Evolutionary conservation across 2,329 filamentous ascomycete species (phyloP).

Genomic region (Sporothrix dimorphospora): DNA sequence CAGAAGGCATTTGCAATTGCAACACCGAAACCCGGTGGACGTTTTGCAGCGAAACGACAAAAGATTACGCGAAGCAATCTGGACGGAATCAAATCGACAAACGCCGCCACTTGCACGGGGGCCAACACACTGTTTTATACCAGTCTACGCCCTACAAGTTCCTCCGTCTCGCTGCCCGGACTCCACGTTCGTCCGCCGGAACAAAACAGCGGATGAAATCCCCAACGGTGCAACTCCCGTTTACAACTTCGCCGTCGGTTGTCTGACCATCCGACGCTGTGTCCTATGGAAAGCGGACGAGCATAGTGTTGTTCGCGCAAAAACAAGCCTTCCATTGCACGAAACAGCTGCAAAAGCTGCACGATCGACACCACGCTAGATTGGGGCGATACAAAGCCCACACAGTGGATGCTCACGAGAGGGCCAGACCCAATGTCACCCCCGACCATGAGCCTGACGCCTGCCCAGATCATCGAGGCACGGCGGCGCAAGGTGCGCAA

Average conservation of each 20-base stretch:
- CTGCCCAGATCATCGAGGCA: conserved; percentile 34
- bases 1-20: not conserved
- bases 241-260: not conserved
- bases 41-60: not conserved
- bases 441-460: conserved; percentile 23
- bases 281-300: not conserved
- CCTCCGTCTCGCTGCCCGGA: not conserved
- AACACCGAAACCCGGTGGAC: too few species aligned
- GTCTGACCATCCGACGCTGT: not conserved
- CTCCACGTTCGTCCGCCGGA: not conserved
- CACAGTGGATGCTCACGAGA: too few species aligned
- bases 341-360: not conserved
- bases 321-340: not conserved
- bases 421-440: not conserved
- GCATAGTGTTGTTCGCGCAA: not conserved
- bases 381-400: too few species aligned
- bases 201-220: not conserved
- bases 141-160: not conserved
- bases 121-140: not conserved
- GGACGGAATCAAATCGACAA: not conserved
- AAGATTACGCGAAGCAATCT: not conserved
- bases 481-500: conserved; percentile 53
- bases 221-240: not conserved
- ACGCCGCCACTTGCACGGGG: not conserved
- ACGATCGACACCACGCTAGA: too few species aligned